Base-by-base conservation (phyloP, 768 basidiomycete species). In the Agaricus sinodeliciosus region DNA sequence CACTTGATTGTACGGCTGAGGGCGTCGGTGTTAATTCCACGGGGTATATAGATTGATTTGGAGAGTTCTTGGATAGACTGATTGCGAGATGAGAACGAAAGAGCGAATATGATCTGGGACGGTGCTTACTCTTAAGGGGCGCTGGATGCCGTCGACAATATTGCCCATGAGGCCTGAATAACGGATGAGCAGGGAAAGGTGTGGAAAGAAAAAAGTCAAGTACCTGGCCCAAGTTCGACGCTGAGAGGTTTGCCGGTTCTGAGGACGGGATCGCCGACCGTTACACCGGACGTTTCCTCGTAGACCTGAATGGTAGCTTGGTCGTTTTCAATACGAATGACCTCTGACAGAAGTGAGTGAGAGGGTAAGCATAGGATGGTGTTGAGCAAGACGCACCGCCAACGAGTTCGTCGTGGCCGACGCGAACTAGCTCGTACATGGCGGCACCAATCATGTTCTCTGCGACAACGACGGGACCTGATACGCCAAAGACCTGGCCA, bases 251-350 rank as follows among this genome's bases (percentile, higher is more conserved):
- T 99, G 43, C 95, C 96, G 26, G 96, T 99, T 51, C 95, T 81
- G 64, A 99, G 72, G 15, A 99, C 96, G 44, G 96, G 96, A 73
- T 99, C 96, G 26, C 96, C 96, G 48, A 98, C 94, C 5, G 95
- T 97, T 39, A 99, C 96, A 49, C 96, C 96, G 40, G 95, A 96
- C 5, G 95, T 98, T 75, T 99, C 96, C 70, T 99, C 96, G 64
- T 99, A 98, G 9, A 99, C 96, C 69, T 99, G 96, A 56, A 99
- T 97, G 11, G 96, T 98, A 40, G 90, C 90, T 73, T 96, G 95
- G 73, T 99, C 96, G 57, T 84, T 84, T 60, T 98, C 96, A 72
- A 99, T 97, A 62, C 96, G 84, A 63, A 99, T 99, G 62, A 99
- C 96, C 91, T 99, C 96, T 94, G 63, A 18, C 39, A 19, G 22